Evolutionary conservation across 306 rosid genomes (phyloP).

Genomic region (Gillenia trifoliata): DNA sequence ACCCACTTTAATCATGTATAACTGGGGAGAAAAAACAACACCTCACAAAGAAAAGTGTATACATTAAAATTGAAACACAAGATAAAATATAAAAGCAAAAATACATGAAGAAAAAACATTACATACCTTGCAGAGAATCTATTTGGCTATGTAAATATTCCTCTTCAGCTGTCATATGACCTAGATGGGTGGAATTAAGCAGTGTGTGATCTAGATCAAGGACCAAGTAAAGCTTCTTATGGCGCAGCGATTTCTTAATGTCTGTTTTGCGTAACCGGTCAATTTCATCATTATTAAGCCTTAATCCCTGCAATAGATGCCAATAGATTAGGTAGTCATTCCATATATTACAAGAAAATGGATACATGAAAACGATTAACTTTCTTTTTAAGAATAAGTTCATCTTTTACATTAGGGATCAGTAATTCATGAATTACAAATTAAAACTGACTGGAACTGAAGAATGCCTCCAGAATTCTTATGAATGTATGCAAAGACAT

Average conservation of each 20-base stretch:
- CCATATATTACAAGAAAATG: not conserved
- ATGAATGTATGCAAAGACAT: not conserved
- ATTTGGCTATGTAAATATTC: slow-evolving; percentile 49
- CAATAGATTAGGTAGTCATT: not conserved
- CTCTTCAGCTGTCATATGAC: slow-evolving; percentile 53
- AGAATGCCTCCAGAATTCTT: not conserved
- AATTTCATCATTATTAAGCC: slow-evolving; percentile 74
- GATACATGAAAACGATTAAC: not conserved
- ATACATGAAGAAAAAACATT: slow-evolving; percentile 4
- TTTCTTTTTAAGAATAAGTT: not conserved
- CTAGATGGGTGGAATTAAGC: slow-evolving; percentile 61
- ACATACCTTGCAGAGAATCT: slow-evolving; percentile 60
- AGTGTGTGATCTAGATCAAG: slow-evolving; percentile 93
- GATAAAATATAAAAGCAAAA: slow-evolving; percentile 2
- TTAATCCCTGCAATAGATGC: slow-evolving; percentile 52
- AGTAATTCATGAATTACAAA: not conserved
- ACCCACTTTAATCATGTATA: not conserved
- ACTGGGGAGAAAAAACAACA: not conserved
- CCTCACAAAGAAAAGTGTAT: not conserved
- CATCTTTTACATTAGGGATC: not conserved
- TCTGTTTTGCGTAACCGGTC: slow-evolving; percentile 57
- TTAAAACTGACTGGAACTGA: not conserved
- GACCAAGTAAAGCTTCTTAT: slow-evolving; percentile 66
- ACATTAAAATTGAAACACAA: not conserved
- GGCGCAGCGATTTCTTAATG: slow-evolving; percentile 49